Conservation (phyloP, 164 flowering plant genomes). For the Chimonanthus praecox region DNA sequence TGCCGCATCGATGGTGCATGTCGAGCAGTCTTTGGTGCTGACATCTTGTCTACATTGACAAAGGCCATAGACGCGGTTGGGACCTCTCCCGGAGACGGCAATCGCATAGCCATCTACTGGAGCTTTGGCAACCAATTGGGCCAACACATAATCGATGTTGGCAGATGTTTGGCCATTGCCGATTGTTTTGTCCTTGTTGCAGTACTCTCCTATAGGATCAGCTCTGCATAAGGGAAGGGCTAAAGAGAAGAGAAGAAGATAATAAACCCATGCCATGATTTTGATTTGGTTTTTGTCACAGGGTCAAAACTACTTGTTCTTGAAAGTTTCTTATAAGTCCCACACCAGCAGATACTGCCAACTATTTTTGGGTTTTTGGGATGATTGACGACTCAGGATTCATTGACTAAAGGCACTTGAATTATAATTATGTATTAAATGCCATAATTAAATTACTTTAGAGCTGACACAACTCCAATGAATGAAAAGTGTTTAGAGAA, state of each 20-base stretch:
- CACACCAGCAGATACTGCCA: neutral
- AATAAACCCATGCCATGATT: neutral
- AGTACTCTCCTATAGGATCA: conserved; percentile 3
- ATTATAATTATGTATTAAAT: too few relatives aligned
- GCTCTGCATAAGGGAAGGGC: neutral
- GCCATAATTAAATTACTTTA: too few relatives aligned
- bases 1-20: conserved; percentile 6
- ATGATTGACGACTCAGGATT: too few relatives aligned
- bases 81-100: neutral
- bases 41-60: conserved; percentile 12
- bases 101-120: conserved; percentile 1
- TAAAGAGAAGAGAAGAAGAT: conserved; percentile 3
- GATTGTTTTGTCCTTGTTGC: neutral
- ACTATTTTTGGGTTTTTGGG: too few relatives aligned
- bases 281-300: neutral
- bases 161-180: neutral
- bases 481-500: too few relatives aligned
- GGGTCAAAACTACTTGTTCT: neutral
- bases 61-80: conserved; percentile 1
- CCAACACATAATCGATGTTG: conserved; percentile 1
- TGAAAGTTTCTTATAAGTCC: neutral
- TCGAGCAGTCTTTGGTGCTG: conserved; percentile 3
- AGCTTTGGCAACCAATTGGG: conserved; percentile 1
- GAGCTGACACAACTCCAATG: too few relatives aligned
- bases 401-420: too few relatives aligned